These are phyloP conservation scores for Phytopythium oedochilum DNA, from an alignment of 352 stramenopile genomes.

Conservation along the genomic window DNA sequence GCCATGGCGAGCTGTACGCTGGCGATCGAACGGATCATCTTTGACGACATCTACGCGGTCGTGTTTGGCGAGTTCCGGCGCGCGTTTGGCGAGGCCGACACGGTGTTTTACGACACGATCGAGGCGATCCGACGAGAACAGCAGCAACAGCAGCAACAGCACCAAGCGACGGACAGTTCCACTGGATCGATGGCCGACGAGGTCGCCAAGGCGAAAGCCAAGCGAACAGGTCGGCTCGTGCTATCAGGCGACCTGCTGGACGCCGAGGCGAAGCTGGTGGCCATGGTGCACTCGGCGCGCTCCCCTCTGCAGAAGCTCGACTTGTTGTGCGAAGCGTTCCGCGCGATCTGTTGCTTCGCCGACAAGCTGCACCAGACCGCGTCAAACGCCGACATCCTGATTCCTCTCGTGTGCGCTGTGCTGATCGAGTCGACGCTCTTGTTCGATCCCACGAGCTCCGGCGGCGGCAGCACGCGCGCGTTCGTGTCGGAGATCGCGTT, in stretches of 20 bases:
- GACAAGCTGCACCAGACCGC: constrained; percentile 55
- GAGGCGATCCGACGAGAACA: constrained; percentile 45
- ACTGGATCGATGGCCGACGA: not conserved
- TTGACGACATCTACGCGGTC: constrained; percentile 55
- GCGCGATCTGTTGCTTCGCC: constrained; percentile 58
- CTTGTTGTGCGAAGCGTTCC: constrained; percentile 54
- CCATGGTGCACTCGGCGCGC: constrained; percentile 40
- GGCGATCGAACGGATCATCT: constrained; percentile 60
- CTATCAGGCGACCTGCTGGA: constrained; percentile 33
- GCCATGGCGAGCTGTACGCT: constrained; percentile 42
- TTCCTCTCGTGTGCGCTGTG: constrained; percentile 62
- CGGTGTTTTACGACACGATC: constrained; percentile 40
- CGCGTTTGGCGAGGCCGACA: constrained; percentile 37
- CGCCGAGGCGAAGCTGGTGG: constrained; percentile 32
- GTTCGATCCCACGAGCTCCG: constrained; percentile 2
- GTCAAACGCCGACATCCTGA: constrained; percentile 66
- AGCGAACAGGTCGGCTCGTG: not conserved
- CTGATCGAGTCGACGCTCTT: constrained; percentile 36
- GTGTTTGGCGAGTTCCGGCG: constrained; percentile 53
- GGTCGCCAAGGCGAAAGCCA: constrained; percentile 2
- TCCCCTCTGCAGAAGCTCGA: constrained; percentile 64
- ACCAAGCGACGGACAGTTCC: not conserved
- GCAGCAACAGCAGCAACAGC: constrained; percentile 16
- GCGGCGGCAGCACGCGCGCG: constrained; percentile 1
- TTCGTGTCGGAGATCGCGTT: constrained; percentile 77